A percentile compares a stretch with the other conserved stretches of the same genome.
Evolutionary conservation across 495 filamentous ascomycete species (phyloP).

Genomic region (Bathelium albidoporum): DNA sequence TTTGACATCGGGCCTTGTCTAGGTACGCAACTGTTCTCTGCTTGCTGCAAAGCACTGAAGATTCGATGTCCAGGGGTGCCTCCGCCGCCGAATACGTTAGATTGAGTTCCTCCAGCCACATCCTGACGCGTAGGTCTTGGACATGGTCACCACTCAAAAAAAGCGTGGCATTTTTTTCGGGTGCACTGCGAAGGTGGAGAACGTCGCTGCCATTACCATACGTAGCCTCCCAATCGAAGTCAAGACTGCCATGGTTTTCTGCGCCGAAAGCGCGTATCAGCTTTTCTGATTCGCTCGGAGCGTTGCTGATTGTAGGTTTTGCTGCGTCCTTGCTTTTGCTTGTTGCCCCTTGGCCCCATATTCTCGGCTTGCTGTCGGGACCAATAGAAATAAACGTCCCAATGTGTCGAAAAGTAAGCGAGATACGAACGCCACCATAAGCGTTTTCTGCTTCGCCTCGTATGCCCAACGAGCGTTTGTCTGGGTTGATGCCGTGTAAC

Average conservation of each 20-base stretch:
- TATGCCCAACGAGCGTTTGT: slow-evolving; percentile 59
- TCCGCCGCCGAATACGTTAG: background rate
- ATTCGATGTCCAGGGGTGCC: background rate
- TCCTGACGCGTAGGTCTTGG: background rate
- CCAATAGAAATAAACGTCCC: slow-evolving; percentile 60
- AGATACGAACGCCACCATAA: slow-evolving; percentile 69
- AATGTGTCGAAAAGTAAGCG: slow-evolving; percentile 84
- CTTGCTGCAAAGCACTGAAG: background rate
- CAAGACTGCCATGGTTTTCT: slow-evolving; percentile 60
- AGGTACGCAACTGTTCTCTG: background rate
- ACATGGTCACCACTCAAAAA: background rate
- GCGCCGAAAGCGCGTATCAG: slow-evolving; percentile 72
- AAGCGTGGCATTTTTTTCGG: background rate
- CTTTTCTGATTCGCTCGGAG: slow-evolving; percentile 51
- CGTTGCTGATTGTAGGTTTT: slow-evolving; percentile 54
- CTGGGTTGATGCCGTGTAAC: slow-evolving; percentile 81
- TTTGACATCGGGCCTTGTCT: background rate
- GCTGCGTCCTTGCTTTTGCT: slow-evolving; percentile 52
- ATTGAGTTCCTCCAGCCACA: background rate
- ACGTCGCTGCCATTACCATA: slow-evolving; percentile 87
- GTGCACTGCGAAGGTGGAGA: slow-evolving; percentile 42
- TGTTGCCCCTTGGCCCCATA: slow-evolving; percentile 89
- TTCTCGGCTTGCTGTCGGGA: slow-evolving; percentile 41
- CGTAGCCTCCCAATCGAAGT: slow-evolving; percentile 67
- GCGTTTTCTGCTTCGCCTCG: slow-evolving; percentile 62